phyloP scores from a whole-genome alignment of 2,329 filamentous ascomycete genomes.

The Botrytis fragariae region DNA sequence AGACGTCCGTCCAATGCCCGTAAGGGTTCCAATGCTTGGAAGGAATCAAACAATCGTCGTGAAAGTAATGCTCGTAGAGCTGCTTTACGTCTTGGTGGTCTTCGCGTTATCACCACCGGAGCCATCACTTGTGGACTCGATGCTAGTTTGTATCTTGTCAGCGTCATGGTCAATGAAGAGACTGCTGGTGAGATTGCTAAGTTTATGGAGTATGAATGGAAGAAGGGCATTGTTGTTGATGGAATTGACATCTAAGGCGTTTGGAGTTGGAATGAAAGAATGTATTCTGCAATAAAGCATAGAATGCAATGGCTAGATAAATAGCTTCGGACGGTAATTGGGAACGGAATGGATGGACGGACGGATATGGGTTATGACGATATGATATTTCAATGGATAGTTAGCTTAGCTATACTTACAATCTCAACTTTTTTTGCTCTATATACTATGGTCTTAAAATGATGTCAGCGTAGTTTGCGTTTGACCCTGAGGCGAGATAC shows the following conservation, averaged over 20 bases:
- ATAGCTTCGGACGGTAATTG: constrained; percentile 14
- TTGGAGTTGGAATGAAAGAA: constrained; percentile 22
- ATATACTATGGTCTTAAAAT: too few species aligned
- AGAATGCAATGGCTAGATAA: constrained; percentile 22
- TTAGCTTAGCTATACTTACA: constrained; percentile 38
- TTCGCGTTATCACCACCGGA: constrained; percentile 75
- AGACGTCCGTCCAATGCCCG: constrained; percentile 62
- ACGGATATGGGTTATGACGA: constrained; percentile 10
- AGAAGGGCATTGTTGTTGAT: constrained; percentile 80
- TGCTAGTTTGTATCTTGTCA: constrained; percentile 80
- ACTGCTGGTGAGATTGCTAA: constrained; percentile 73
- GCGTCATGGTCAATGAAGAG: constrained; percentile 75
- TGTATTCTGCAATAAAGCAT: constrained; percentile 22
- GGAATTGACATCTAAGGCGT: constrained; percentile 71
- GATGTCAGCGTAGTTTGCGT: neutral
- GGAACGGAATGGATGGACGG: constrained; percentile 6
- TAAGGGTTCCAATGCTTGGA: constrained; percentile 82
- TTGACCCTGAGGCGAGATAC: too few species aligned
- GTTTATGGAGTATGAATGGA: constrained; percentile 78
- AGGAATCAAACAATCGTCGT: constrained; percentile 68
- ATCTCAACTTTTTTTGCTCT: constrained; percentile 16
- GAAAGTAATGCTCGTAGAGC: constrained; percentile 79
- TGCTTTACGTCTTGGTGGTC: constrained; percentile 55
- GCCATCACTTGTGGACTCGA: constrained; percentile 79
- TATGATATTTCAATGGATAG: constrained; percentile 5